Conservation (phyloP, 164 flowering plant genomes). For the Cinnamomum chago region DNA sequence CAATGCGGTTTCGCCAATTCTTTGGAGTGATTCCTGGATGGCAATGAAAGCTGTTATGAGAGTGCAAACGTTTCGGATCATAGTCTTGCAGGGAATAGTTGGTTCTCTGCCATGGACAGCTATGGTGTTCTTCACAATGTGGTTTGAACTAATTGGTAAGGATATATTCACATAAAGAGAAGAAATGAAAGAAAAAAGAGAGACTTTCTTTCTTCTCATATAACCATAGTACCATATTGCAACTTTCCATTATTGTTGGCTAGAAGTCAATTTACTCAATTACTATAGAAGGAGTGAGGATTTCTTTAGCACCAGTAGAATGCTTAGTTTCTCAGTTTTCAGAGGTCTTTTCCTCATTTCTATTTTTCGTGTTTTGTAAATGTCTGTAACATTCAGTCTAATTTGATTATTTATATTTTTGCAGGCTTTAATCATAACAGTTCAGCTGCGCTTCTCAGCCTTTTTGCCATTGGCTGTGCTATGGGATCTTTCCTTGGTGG, state of each 20-base stretch:
- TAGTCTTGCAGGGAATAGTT: conserved; percentile 88
- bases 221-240: not conserved
- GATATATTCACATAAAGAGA: conserved; percentile 1
- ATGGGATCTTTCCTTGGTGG: conserved; percentile 81
- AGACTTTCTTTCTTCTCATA: not conserved
- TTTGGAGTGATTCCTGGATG: conserved; percentile 75
- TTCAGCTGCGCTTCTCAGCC: conserved; percentile 70
- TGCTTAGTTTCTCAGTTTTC: no score
- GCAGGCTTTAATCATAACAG: conserved; percentile 79
- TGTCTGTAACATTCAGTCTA: not conserved
- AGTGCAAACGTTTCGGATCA: conserved; percentile 77
- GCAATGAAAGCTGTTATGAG: conserved; percentile 76
- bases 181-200: no score
- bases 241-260: not conserved
- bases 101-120: conserved; percentile 98
- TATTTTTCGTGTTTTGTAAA: no score
- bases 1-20: conserved; percentile 28
- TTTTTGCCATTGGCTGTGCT: conserved; percentile 83
- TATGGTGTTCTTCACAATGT: conserved; percentile 93
- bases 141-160: conserved; percentile 95
- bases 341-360: no score
- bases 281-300: no score
- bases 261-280: not conserved
- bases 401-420: conserved; percentile 8
- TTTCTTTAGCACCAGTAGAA: no score